A percentile compares a stretch with the other conserved stretches of the same genome.
phyloP scores from a whole-genome alignment of 2,329 filamentous ascomycete species.

The Sordariomycetes sp. region DNA sequence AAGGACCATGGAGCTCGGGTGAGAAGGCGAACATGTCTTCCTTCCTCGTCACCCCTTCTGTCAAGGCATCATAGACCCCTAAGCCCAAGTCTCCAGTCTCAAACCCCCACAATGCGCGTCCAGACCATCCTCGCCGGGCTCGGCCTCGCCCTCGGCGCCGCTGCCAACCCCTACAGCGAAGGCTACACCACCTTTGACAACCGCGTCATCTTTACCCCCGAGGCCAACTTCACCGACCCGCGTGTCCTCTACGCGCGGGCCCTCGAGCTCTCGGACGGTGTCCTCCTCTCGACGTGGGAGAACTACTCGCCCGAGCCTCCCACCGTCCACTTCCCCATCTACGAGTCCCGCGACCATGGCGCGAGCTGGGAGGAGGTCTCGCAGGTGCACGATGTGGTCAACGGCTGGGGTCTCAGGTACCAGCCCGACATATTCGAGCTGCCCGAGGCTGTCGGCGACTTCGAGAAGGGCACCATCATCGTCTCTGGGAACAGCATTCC shows the following conservation, averaged over 20 bases:
- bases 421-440: constrained; percentile 58
- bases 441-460: constrained; percentile 41
- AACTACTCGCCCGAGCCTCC: constrained; percentile 44
- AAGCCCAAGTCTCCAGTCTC: background rate
- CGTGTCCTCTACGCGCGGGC: constrained; percentile 29
- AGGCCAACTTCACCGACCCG: constrained; percentile 27
- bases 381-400: constrained; percentile 47
- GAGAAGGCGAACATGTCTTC: background rate
- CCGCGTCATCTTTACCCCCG: constrained; percentile 26
- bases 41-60: background rate
- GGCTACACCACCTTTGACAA: constrained; percentile 9
- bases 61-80: background rate
- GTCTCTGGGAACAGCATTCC: constrained; percentile 47
- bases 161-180: background rate
- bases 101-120: background rate
- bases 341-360: constrained; percentile 37
- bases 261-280: constrained; percentile 27
- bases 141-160: background rate
- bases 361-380: constrained; percentile 50
- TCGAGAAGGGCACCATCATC: constrained; percentile 48
- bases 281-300: constrained; percentile 39
- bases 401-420: constrained; percentile 52
- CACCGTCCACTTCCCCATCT: constrained; percentile 39
- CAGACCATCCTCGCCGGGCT: background rate
- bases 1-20: background rate